Evolutionary conservation across 1,284 basidiomycete species (phyloP), one percentile per base, ranked within the genome.

Genomic region (Malassezia japonica): DNA sequence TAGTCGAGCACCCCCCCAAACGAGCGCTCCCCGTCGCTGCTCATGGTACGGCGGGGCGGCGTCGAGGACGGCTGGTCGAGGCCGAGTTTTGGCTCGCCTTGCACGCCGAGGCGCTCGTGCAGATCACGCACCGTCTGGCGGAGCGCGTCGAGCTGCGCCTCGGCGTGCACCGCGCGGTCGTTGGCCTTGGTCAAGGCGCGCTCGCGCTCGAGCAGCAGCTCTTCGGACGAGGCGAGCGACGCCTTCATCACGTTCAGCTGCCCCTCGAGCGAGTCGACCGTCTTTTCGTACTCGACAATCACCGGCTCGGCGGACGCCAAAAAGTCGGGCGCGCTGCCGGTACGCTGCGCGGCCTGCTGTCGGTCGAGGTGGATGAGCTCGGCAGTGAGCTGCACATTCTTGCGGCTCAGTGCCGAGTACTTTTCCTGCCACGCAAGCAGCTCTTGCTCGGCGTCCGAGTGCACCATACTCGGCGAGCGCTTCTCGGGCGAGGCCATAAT

Each of bases 291-390:
- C 77, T 96, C 92, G 37, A 70, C 67, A 54, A 98, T 95, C 64
- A 98, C 89, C 6, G 92, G 92, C 31, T 90, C 91, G 18, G 96
- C 90, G 50, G 94, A 92, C 73, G 90, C 86, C 67, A 94, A 87
- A 71, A 95, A 96, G 73, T 85, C 87, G 82, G 31, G 82, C n/a
- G 80, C 81, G 31, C 31, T 46, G 13, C 21, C 43, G 35, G 45
- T 35, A 42, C 31, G 32, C 27, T 55, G 47, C n/a, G 61, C 58
- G n/a, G n/a, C n/a, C 42, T 63, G 58, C 50, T 65, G 59, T 15
- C 60, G 52, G 24, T 61, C 59, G n/a, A 65, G 60, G 44, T 66
- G 65, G 1, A 86, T 84, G 38, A 92, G 80, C 70, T 92, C 87
- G 66, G 90, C 85, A 3, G 86, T 88, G 31, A 87, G 81, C 60